A percentile compares a stretch with the other conserved stretches of the same genome.
Conservation (phyloP, 2,329 filamentous ascomycete genomes). For the Rasamsonia emersonii region DNA sequence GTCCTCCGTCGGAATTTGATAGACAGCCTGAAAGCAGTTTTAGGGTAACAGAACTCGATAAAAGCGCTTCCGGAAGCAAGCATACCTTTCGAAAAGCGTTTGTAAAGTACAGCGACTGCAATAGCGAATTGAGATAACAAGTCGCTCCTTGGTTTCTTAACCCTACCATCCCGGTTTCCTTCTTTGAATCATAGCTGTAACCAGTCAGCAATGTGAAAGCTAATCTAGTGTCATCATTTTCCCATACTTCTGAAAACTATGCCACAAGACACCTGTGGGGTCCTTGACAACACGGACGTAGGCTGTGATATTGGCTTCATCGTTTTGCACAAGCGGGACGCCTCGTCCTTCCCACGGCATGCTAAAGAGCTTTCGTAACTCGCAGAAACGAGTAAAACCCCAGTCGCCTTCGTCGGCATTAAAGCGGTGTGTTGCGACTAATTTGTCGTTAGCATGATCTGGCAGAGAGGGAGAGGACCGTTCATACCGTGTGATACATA, state of each 20-base stretch:
- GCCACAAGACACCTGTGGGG: slow-evolving; percentile 41
- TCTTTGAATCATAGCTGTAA: slow-evolving; percentile 86
- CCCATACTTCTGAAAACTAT: slow-evolving; percentile 38
- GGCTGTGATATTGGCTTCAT: slow-evolving; percentile 38
- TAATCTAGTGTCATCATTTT: no score
- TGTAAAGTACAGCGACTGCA: slow-evolving; percentile 77
- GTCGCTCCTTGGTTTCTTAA: slow-evolving; percentile 94
- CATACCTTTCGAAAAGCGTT: slow-evolving; percentile 86
- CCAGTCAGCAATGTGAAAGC: slow-evolving; percentile 37
- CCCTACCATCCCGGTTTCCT: slow-evolving; percentile 93
- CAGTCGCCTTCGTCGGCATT: slow-evolving; percentile 95
- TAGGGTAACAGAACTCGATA: not conserved
- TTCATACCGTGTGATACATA: slow-evolving; percentile 59
- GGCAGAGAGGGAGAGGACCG: slow-evolving; percentile 1
- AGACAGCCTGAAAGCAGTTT: slow-evolving; percentile 60
- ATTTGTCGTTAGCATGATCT: slow-evolving; percentile 8
- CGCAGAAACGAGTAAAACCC: slow-evolving; percentile 96
- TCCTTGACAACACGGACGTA: slow-evolving; percentile 43
- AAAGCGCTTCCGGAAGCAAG: not conserved
- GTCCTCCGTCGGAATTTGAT: slow-evolving; percentile 87
- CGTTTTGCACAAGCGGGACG: slow-evolving; percentile 46
- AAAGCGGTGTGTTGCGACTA: slow-evolving; percentile 83
- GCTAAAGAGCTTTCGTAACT: slow-evolving; percentile 76
- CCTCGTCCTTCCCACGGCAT: slow-evolving; percentile 61
- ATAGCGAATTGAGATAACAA: slow-evolving; percentile 75